Conservation (phyloP, 176 grass and related monocot species). For the Oryza glumipatula region DNA sequence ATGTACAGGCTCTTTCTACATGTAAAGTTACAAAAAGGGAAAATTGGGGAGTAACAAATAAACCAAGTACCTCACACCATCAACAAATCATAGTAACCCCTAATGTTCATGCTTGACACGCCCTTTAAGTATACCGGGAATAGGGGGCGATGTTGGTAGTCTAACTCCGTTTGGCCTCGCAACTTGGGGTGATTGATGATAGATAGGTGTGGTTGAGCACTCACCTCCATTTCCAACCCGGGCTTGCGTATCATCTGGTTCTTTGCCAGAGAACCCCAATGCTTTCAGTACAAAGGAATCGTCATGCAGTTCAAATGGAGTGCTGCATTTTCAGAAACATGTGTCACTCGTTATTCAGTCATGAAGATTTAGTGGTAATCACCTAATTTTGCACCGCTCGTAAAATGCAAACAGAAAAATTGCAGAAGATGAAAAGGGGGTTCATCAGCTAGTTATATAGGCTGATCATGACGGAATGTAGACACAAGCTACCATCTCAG, state of each 20-base stretch:
- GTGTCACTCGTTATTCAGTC: conserved; percentile 28
- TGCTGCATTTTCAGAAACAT: conserved; percentile 65
- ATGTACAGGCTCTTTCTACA: conserved; percentile 65
- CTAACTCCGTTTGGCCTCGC: conserved; percentile 42
- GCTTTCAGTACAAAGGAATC: conserved; percentile 93
- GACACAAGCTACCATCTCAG: background rate
- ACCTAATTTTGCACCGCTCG: conserved; percentile 1
- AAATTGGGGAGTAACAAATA: conserved; percentile 32
- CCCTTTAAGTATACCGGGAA: conserved; percentile 94
- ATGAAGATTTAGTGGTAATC: background rate
- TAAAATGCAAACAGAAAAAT: background rate
- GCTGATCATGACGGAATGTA: conserved; percentile 21
- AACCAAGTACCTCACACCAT: conserved; percentile 31
- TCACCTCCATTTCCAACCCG: conserved; percentile 58
- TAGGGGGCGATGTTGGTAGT: conserved; percentile 57
- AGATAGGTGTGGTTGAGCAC: conserved; percentile 56
- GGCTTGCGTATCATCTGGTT: conserved; percentile 46
- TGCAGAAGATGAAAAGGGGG: background rate
- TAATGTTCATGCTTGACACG: conserved; percentile 85
- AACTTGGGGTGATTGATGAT: conserved; percentile 53
- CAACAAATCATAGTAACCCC: background rate
- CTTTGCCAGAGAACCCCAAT: conserved; percentile 80
- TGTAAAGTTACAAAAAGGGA: conserved; percentile 39
- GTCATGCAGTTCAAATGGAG: conserved; percentile 92
- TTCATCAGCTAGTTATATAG: conserved; percentile 3